Base-by-base conservation (phyloP, 2,329 filamentous ascomycete genomes). In the Aspergillus floridensis region DNA sequence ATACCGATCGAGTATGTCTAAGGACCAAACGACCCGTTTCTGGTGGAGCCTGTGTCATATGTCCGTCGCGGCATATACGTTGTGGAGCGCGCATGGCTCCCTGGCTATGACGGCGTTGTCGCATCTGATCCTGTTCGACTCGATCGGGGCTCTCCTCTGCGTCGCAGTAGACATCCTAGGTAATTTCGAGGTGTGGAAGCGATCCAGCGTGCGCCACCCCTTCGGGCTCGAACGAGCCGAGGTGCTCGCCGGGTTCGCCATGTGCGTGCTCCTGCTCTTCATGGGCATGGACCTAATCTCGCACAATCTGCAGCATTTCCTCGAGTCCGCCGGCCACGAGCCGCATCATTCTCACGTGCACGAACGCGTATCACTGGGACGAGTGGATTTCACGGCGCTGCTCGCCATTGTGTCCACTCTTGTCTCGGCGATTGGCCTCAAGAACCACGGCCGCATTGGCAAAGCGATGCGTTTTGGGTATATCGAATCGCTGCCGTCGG, bases 111-210 rank as follows among this genome's bases (percentile, higher is more conserved):
- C 93, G 6, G 93, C 93, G 0, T 81, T 99, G 19, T 96, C 92
- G 10, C 93, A 97, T 70, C 81, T 99, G 50, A 89, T 98, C 60
- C 91, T 98, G 75, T 99, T 97, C 74, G 95, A 99, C 73, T 93
- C 95, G 8, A 86, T 96, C 1, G 95, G 92, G 35, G 95, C 95
- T 4, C 88, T 93, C 51, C 86, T 98, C 5, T 98, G 93, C 74
- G 92, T 96, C 3, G 88, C 86, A 12, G 93, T 98, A 50, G 95
- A 99, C 71, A 91, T 98, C 1, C 85, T 97, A 51, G 88, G 91
- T 54, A 99, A 99, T 74, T 99, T 99, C 69, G 95, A 99, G 73
- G 93, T 98, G 46, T 99, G 95, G 95, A 91, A 92, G 65, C 86
- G 93, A 50, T 93, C 91, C 67, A 96, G 89, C 66, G 90, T 99